A percentile compares a stretch with the other conserved stretches of the same genome.
Conservation (phyloP, 176 grass and related monocot genomes). For the Carex pumila region DNA sequence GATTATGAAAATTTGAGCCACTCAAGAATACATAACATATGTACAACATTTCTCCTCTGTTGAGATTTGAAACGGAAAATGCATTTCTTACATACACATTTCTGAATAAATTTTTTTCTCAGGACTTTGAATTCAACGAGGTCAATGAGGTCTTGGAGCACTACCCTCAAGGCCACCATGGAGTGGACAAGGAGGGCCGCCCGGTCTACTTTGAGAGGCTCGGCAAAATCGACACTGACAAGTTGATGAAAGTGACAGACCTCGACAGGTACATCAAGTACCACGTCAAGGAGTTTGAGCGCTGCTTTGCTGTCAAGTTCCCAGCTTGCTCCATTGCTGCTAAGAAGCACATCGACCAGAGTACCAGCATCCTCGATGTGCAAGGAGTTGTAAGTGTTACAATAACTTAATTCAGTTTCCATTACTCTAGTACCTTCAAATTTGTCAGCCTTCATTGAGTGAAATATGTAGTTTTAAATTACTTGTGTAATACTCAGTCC, state of each 20-base stretch:
- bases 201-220: conserved; percentile 94
- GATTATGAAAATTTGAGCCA: not conserved
- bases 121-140: conserved; percentile 83
- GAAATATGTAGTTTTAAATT: too few species aligned
- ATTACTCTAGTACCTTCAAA: too few species aligned
- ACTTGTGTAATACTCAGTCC: not conserved
- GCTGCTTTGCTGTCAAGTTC: conserved; percentile 89
- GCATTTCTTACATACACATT: not conserved
- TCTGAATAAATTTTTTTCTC: not conserved
- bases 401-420: not conserved
- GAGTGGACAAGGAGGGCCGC: conserved; percentile 77
- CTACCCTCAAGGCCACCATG: conserved; percentile 96
- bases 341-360: conserved; percentile 87
- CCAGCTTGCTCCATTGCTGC: conserved; percentile 79
- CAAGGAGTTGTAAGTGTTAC: conserved; percentile 55
- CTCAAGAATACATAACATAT: not conserved
- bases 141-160: conserved; percentile 81
- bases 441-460: too few species aligned
- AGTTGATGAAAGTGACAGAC: conserved; percentile 78
- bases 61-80: not conserved
- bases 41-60: not conserved
- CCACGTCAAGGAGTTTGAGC: conserved; percentile 92
- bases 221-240: conserved; percentile 68
- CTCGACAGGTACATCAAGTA: conserved; percentile 87
- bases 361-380: conserved; percentile 95